Evolutionary conservation across 2,329 filamentous ascomycete genomes (phyloP).

Genomic region (Nigrograna mackinnonii): DNA sequence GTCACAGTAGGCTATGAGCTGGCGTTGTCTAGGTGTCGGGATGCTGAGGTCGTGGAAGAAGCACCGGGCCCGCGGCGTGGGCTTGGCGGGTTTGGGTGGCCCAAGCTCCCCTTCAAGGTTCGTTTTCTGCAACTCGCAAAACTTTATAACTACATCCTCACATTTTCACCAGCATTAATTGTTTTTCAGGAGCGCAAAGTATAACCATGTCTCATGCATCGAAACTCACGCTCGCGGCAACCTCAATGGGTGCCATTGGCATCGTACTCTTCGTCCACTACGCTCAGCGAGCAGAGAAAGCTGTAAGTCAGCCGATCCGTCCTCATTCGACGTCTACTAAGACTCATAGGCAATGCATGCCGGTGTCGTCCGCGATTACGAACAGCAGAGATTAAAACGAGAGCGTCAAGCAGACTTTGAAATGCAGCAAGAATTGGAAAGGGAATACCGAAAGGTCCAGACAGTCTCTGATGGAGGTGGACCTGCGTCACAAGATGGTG

Average conservation of each 20-base stretch:
- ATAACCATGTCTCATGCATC: conserved; percentile 84
- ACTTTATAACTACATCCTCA: too few relatives aligned
- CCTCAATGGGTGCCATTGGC: conserved; percentile 72
- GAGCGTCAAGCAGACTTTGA: conserved; percentile 96
- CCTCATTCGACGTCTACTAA: conserved; percentile 2
- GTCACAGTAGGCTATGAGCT: neutral
- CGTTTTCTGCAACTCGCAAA: too few relatives aligned
- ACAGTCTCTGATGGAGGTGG: conserved; percentile 60
- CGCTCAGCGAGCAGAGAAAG: conserved; percentile 81
- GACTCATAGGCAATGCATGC: conserved; percentile 82
- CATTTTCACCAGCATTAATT: too few relatives aligned
- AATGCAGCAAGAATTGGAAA: conserved; percentile 81
- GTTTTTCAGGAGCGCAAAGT: too few relatives aligned
- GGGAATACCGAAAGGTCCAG: conserved; percentile 89
- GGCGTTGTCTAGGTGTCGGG: neutral
- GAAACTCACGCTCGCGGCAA: conserved; percentile 80
- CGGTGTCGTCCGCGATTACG: conserved; percentile 91
- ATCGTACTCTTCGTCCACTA: conserved; percentile 89
- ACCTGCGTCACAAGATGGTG: conserved; percentile 18
- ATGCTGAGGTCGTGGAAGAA: conserved; percentile 3
- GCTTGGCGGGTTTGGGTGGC: conserved; percentile 5
- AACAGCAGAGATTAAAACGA: conserved; percentile 86
- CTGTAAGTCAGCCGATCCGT: conserved; percentile 58
- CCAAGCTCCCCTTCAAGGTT: conserved; percentile 6
- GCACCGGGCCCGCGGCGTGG: neutral